phyloP scores from a whole-genome alignment of 148 eudicot species.

The Rhododendron henanense region DNA sequence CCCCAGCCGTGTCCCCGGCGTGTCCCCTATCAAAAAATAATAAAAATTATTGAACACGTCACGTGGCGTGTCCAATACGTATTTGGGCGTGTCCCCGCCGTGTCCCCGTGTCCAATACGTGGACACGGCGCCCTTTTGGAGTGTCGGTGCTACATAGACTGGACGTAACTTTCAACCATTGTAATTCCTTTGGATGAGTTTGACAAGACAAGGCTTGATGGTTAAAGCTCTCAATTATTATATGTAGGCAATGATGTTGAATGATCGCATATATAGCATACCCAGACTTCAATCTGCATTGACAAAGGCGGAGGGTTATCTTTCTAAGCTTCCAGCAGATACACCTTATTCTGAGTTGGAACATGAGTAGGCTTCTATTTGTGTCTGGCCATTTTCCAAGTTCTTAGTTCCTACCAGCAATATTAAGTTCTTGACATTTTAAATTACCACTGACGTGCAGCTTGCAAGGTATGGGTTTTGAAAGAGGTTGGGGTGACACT shows the following conservation, averaged over 20 bases:
- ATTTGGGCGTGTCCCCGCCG: too few species aligned
- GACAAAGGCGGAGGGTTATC: conserved; percentile 75
- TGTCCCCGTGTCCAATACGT: too few species aligned
- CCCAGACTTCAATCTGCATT: conserved; percentile 70
- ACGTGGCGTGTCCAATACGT: too few species aligned
- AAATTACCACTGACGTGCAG: conserved; percentile 27
- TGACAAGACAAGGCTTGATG: background rate
- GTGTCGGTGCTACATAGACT: background rate
- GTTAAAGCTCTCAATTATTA: background rate
- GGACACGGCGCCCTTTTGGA: too few species aligned
- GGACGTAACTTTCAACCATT: background rate
- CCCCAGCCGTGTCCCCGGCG: too few species aligned
- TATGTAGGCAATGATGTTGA: conserved; percentile 78
- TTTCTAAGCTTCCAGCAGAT: conserved; percentile 67
- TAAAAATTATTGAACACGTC: too few species aligned
- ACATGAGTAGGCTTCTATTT: conserved; percentile 45
- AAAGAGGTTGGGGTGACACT: conserved; percentile 94
- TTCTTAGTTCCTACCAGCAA: background rate
- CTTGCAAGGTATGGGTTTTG: conserved; percentile 92
- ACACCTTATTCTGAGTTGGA: conserved; percentile 76
- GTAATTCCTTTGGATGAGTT: background rate
- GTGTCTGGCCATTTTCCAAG: background rate
- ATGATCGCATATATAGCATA: conserved; percentile 70
- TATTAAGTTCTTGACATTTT: background rate
- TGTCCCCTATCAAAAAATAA: too few species aligned